phyloP scores from a whole-genome alignment of 176 grass and related monocot species.

The Aegilops umbellulata region DNA sequence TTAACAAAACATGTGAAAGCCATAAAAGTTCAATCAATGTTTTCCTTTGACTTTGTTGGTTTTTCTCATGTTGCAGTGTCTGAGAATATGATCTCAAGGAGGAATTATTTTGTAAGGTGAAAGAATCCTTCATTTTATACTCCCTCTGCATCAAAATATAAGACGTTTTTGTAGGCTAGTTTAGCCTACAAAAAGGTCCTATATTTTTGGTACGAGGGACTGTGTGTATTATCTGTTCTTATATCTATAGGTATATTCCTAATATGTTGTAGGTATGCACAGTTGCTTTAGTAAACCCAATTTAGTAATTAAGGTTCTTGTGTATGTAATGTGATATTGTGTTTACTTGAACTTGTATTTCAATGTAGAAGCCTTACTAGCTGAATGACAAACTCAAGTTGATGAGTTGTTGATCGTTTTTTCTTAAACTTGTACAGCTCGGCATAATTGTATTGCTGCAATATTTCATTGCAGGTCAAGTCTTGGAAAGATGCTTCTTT shows the following conservation, averaged over 20 bases:
- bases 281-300: neutral
- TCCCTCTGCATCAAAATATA: no score
- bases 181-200: no score
- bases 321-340: neutral
- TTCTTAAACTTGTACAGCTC: neutral
- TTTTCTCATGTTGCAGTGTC: neutral
- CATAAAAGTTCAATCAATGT: neutral
- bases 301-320: neutral
- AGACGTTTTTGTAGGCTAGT: no score
- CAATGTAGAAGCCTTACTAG: neutral
- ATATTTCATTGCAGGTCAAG: neutral
- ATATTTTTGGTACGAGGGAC: no score
- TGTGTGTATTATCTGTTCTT: neutral
- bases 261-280: neutral
- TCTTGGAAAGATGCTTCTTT: constrained; percentile 13
- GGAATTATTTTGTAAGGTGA: constrained; percentile 26
- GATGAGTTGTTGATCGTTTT: neutral
- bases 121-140: neutral
- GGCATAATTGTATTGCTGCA: neutral
- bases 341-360: neutral
- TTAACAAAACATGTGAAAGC: neutral
- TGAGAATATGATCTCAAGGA: constrained; percentile 12
- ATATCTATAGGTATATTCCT: neutral
- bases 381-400: neutral
- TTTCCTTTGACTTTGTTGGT: neutral